Conservation (phyloP, 2,329 filamentous ascomycete species). For the Zalaria obscura region DNA sequence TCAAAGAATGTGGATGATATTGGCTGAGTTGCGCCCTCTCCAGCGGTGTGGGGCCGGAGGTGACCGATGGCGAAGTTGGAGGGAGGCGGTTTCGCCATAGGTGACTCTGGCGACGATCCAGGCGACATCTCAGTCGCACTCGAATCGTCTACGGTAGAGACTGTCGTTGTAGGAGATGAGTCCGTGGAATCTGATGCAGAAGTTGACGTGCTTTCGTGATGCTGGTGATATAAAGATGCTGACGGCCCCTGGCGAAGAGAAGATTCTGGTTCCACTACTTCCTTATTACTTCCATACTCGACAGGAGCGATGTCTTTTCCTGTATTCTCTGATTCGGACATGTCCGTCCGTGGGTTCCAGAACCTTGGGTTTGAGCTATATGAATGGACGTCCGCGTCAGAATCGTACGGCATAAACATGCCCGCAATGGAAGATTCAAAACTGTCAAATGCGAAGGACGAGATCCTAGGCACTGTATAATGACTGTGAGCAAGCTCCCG, state of each 20-base stretch:
- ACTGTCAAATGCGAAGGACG: background rate
- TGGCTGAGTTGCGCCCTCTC: slow-evolving; percentile 27
- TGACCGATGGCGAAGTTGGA: slow-evolving; percentile 50
- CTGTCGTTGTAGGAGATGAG: slow-evolving; percentile 86
- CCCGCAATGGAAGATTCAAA: background rate
- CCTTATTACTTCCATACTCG: background rate
- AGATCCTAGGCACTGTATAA: background rate
- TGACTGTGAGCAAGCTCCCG: background rate
- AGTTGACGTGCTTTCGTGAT: slow-evolving; percentile 65
- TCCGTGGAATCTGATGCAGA: slow-evolving; percentile 73
- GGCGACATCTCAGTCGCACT: slow-evolving; percentile 83
- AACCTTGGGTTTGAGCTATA: background rate
- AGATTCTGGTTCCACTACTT: no score
- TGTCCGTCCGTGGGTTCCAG: background rate
- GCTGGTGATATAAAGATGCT: slow-evolving; percentile 40
- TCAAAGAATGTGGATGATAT: slow-evolving; percentile 44
- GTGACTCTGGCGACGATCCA: slow-evolving; percentile 83
- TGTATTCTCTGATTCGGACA: background rate
- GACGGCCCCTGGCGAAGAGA: background rate
- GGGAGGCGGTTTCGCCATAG: slow-evolving; percentile 57
- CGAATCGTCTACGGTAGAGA: slow-evolving; percentile 84
- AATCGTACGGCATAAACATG: background rate
- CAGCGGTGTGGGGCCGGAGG: slow-evolving; percentile 31
- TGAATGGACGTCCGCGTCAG: background rate
- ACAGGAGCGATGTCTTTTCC: background rate